phyloP scores from a whole-genome alignment of 2,329 filamentous ascomycete species.

The Periconia sp. region DNA sequence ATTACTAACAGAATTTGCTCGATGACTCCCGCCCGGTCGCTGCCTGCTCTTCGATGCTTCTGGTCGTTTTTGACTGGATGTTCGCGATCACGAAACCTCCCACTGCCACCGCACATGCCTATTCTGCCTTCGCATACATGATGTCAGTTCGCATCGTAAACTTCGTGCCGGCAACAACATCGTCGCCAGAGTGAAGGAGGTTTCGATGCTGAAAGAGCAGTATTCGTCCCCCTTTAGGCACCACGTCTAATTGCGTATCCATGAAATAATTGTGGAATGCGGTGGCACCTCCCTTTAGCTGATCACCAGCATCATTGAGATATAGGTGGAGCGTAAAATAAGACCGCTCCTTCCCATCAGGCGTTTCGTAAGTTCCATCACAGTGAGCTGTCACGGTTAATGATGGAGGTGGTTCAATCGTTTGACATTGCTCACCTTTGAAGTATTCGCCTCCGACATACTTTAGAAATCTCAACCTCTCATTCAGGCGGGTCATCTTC shows the following conservation, averaged over 20 bases:
- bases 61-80: too few species aligned
- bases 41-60: too few species aligned
- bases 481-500: conserved; percentile 63
- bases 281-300: conserved; percentile 61
- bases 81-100: background rate
- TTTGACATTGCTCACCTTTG: conserved; percentile 46
- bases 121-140: conserved; percentile 53
- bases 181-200: conserved; percentile 61
- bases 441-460: conserved; percentile 78
- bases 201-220: conserved; percentile 63
- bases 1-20: too few species aligned
- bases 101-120: too few species aligned
- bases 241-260: conserved; percentile 49
- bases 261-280: conserved; percentile 52
- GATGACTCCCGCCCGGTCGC: too few species aligned
- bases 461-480: conserved; percentile 76
- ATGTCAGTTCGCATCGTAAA: conserved; percentile 63
- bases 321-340: conserved; percentile 65
- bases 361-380: conserved; percentile 68
- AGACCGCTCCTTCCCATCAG: conserved; percentile 57
- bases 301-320: conserved; percentile 52
- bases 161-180: conserved; percentile 60
- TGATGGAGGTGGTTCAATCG: background rate
- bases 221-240: conserved; percentile 58
- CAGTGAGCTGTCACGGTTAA: conserved; percentile 61